These are phyloP conservation scores for Penicillium psychrosexuale DNA, from an alignment of 2,329 filamentous ascomycete genomes.

Conservation along the genomic window DNA sequence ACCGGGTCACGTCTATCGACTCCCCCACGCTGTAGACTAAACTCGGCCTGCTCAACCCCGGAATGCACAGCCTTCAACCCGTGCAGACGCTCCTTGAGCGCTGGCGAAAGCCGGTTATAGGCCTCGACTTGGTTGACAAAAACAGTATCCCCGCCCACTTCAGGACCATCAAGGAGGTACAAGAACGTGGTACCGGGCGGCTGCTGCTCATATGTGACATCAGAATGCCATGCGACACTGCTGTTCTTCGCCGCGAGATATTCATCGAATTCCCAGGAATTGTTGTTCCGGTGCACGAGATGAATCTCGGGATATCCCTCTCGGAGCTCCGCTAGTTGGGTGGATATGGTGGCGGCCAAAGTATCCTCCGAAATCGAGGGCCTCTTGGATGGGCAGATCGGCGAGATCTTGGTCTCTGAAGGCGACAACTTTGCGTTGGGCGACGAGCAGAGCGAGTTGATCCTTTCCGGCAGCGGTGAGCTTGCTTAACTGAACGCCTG, in stretches of 20 bases:
- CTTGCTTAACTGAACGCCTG: conserved; percentile 32
- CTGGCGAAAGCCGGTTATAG: conserved; percentile 72
- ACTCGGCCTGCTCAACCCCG: conserved; percentile 71
- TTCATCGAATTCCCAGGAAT: conserved; percentile 55
- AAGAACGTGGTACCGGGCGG: conserved; percentile 87
- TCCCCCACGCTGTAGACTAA: conserved; percentile 60
- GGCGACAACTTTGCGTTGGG: conserved; percentile 34
- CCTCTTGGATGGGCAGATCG: conserved; percentile 65
- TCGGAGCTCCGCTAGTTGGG: conserved; percentile 68
- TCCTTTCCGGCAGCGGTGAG: conserved; percentile 30
- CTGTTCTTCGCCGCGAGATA: conserved; percentile 68
- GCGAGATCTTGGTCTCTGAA: conserved; percentile 62
- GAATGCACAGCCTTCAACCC: conserved; percentile 77
- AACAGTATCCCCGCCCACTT: conserved; percentile 75
- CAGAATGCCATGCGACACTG: conserved; percentile 80
- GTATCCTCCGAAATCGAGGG: conserved; percentile 65
- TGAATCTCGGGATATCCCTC: conserved; percentile 69
- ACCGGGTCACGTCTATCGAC: conserved; percentile 72
- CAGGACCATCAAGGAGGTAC: conserved; percentile 75
- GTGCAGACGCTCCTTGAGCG: conserved; percentile 73
- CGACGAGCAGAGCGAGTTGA: conserved; percentile 34
- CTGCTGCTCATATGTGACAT: conserved; percentile 81
- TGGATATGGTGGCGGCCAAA: conserved; percentile 78
- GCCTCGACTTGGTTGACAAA: conserved; percentile 76
- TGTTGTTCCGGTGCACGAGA: conserved; percentile 67